phyloP scores from a whole-genome alignment of 108 stramenopile genomes.

The Bacterosira constricta region DNA sequence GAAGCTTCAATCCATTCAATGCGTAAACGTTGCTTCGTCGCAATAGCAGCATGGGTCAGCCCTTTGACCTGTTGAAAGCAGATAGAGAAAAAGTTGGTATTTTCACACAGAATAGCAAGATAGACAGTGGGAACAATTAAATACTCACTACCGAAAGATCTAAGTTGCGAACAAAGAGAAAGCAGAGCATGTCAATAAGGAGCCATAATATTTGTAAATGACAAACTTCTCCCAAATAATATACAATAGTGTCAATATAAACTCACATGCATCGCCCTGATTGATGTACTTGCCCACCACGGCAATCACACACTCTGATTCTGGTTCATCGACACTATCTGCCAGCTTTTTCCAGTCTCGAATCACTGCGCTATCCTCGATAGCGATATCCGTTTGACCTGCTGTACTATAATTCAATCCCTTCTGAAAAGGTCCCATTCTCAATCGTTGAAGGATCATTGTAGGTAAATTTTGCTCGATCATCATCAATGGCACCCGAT shows the following conservation, averaged over 20 bases:
- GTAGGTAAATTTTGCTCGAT: conserved; percentile 68
- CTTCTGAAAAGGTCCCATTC: conserved; percentile 30
- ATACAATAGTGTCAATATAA: neutral
- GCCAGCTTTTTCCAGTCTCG: conserved; percentile 74
- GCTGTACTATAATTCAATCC: conserved; percentile 53
- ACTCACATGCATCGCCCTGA: conserved; percentile 58
- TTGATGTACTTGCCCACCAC: conserved; percentile 84
- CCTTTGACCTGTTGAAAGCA: conserved; percentile 64
- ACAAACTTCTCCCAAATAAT: neutral
- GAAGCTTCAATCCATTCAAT: conserved; percentile 77
- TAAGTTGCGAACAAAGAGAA: conserved; percentile 33
- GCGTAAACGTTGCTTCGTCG: conserved; percentile 56
- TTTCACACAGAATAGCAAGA: no score
- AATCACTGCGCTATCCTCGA: conserved; percentile 54
- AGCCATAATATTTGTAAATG: neutral
- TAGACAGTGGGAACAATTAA: no score
- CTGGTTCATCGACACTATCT: conserved; percentile 64
- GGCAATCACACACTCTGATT: conserved; percentile 67
- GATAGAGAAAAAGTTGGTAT: neutral
- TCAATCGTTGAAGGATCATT: conserved; percentile 43
- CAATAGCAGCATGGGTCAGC: conserved; percentile 83
- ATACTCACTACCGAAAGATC: conserved; percentile 52
- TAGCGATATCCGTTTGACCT: conserved; percentile 37
- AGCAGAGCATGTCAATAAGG: neutral
- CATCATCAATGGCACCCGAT: conserved; percentile 86